These are phyloP conservation scores for Xylaria sp. DNA, from an alignment of 2,329 filamentous ascomycete genomes.

Conservation along the genomic window DNA sequence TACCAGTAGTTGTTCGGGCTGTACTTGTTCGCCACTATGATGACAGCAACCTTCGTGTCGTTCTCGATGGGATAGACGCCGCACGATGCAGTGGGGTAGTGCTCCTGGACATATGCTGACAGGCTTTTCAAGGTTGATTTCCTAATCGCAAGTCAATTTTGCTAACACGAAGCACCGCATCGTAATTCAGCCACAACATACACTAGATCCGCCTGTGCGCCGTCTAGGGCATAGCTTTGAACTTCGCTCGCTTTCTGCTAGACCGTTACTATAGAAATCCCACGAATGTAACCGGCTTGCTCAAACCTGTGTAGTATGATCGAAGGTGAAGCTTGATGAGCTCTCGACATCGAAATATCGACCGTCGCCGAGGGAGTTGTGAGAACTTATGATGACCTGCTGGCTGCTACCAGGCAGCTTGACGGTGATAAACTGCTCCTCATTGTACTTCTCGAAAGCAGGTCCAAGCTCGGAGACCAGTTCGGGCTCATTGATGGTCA, in stretches of 20 bases:
- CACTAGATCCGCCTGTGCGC: constrained; percentile 81
- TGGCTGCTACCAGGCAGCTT: constrained; percentile 90
- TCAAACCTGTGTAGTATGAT: constrained; percentile 80
- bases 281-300: background rate
- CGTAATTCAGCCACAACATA: constrained; percentile 57
- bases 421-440: constrained; percentile 88
- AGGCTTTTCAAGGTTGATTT: constrained; percentile 87
- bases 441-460: constrained; percentile 94
- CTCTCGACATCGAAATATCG: constrained; percentile 92
- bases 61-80: constrained; percentile 85
- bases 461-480: constrained; percentile 79
- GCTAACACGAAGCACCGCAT: background rate
- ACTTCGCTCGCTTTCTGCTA: constrained; percentile 80
- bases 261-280: constrained; percentile 31
- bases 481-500: constrained; percentile 76
- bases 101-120: constrained; percentile 80
- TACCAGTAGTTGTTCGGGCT: constrained; percentile 98
- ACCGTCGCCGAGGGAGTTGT: constrained; percentile 83
- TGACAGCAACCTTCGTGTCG: constrained; percentile 79
- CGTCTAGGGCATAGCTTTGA: constrained; percentile 83
- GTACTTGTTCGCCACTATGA: constrained; percentile 96
- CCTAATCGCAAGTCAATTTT: constrained; percentile 57
- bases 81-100: constrained; percentile 84
- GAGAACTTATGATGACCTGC: constrained; percentile 84
- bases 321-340: constrained; percentile 87